phyloP scores from a whole-genome alignment of 2,329 filamentous ascomycete species.

The Fusarium tupiense region DNA sequence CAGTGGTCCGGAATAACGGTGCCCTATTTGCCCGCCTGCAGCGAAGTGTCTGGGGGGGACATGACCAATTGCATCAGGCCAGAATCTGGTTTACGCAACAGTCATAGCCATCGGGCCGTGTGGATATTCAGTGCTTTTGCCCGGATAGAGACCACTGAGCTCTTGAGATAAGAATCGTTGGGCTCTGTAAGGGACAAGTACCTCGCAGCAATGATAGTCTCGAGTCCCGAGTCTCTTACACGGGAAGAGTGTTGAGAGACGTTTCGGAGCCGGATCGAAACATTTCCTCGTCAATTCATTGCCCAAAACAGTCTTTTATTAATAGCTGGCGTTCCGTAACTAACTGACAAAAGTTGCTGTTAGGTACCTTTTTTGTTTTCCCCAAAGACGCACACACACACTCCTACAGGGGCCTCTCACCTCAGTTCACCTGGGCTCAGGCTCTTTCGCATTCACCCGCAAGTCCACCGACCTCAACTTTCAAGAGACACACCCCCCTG shows the following conservation, averaged over 20 bases:
- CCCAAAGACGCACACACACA: slow-evolving; percentile 30
- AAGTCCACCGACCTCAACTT: not conserved
- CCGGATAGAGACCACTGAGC: not conserved
- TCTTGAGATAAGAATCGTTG: slow-evolving; percentile 28
- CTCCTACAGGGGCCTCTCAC: slow-evolving; percentile 31
- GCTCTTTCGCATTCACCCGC: slow-evolving; percentile 9
- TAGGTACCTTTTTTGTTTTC: slow-evolving; percentile 30
- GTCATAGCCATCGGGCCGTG: slow-evolving; percentile 15
- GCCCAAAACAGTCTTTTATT: slow-evolving; percentile 16
- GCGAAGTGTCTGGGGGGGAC: slow-evolving; percentile 12
- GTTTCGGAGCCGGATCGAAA: not conserved
- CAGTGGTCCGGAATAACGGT: slow-evolving; percentile 41
- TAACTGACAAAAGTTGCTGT: slow-evolving; percentile 27
- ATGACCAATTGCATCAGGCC: slow-evolving; percentile 44
- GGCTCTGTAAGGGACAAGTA: not conserved
- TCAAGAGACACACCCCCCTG: slow-evolving; percentile 19
- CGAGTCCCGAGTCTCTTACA: slow-evolving; percentile 9
- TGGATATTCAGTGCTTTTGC: slow-evolving; percentile 8
- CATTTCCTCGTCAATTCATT: not conserved
- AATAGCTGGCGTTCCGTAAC: slow-evolving; percentile 10
- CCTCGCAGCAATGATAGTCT: slow-evolving; percentile 7
- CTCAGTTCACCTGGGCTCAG: slow-evolving; percentile 19
- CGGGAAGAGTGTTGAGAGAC: not conserved
- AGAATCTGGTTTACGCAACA: slow-evolving; percentile 43
- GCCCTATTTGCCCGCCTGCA: slow-evolving; percentile 42